Evolutionary conservation across 2,329 filamentous ascomycete species (phyloP).

Genomic region (Neodidymelliopsis sp.): DNA sequence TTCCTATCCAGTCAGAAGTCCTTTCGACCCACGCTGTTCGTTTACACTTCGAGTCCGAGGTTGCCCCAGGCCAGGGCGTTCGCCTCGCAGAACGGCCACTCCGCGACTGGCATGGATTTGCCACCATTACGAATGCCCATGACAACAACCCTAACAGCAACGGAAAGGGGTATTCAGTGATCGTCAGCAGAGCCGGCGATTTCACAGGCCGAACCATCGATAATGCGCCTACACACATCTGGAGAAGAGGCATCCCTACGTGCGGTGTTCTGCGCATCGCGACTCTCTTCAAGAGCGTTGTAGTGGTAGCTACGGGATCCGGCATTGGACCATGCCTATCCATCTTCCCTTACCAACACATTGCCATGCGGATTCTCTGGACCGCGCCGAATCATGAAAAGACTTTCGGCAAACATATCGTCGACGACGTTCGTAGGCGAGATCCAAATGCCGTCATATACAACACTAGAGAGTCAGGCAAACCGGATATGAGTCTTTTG

Average conservation of each 20-base stretch:
- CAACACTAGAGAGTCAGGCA: constrained; percentile 69
- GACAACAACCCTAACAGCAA: constrained; percentile 15
- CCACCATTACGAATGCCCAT: constrained; percentile 47
- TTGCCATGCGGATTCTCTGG: constrained; percentile 73
- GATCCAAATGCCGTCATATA: constrained; percentile 72
- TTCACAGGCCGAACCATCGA: constrained; percentile 47
- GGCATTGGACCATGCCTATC: constrained; percentile 53
- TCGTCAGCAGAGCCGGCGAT: constrained; percentile 50
- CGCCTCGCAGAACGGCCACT: constrained; percentile 44
- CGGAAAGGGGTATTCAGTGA: constrained; percentile 43
- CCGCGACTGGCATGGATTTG: constrained; percentile 50
- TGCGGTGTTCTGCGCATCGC: constrained; percentile 49
- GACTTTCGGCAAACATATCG: constrained; percentile 69
- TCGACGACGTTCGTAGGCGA: constrained; percentile 64
- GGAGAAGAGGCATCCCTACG: constrained; percentile 48
- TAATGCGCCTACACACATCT: constrained; percentile 45
- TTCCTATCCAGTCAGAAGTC: constrained; percentile 70
- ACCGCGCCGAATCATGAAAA: constrained; percentile 69
- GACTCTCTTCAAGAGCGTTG: constrained; percentile 46
- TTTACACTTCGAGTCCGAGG: constrained; percentile 60
- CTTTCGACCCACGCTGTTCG: constrained; percentile 78
- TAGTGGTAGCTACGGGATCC: constrained; percentile 51
- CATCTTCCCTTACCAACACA: constrained; percentile 59
- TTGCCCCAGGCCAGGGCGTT: constrained; percentile 42
- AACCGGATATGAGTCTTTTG: constrained; percentile 68